phyloP scores from a whole-genome alignment of 2,329 filamentous ascomycete species.

The Alternaria dauci region DNA sequence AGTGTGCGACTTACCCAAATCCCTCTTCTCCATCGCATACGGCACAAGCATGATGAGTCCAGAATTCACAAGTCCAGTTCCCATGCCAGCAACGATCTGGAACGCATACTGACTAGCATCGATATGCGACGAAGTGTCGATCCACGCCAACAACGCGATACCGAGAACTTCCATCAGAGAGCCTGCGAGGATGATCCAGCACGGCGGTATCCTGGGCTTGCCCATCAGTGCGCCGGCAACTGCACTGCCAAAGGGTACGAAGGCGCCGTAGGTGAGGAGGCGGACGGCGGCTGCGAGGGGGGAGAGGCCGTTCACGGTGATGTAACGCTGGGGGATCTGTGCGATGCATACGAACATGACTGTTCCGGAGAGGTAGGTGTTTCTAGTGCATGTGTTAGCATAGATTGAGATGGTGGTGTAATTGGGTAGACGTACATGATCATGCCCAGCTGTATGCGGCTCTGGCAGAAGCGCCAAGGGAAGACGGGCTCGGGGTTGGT shows the following conservation, averaged over 20 bases:
- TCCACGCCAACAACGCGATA: constrained; percentile 7
- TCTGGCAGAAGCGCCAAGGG: constrained; percentile 16
- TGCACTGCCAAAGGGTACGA: constrained; percentile 17
- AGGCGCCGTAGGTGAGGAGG: constrained; percentile 24
- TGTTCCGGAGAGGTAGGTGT: constrained; percentile 18
- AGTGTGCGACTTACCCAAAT: constrained; percentile 16
- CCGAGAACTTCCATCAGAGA: constrained; percentile 19
- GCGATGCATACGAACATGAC: constrained; percentile 19
- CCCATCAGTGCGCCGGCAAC: constrained; percentile 15
- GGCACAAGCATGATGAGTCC: constrained; percentile 19
- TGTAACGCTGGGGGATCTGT: constrained; percentile 30
- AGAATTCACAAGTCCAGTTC: constrained; percentile 16
- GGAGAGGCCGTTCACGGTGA: constrained; percentile 18
- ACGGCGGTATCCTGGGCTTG: constrained; percentile 11
- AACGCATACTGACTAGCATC: constrained; percentile 20
- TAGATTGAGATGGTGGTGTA: background rate
- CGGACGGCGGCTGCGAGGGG: constrained; percentile 19
- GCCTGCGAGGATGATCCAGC: constrained; percentile 16
- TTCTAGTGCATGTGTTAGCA: constrained; percentile 9
- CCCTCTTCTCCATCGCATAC: constrained; percentile 18
- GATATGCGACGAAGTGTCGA: constrained; percentile 1
- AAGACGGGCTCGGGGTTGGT: constrained; percentile 25
- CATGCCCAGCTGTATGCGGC: constrained; percentile 9
- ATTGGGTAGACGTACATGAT: constrained; percentile 15
- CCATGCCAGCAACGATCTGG: constrained; percentile 22